Conservation (phyloP, 768 basidiomycete genomes). For the Symmetrospora coprosmae region DNA sequence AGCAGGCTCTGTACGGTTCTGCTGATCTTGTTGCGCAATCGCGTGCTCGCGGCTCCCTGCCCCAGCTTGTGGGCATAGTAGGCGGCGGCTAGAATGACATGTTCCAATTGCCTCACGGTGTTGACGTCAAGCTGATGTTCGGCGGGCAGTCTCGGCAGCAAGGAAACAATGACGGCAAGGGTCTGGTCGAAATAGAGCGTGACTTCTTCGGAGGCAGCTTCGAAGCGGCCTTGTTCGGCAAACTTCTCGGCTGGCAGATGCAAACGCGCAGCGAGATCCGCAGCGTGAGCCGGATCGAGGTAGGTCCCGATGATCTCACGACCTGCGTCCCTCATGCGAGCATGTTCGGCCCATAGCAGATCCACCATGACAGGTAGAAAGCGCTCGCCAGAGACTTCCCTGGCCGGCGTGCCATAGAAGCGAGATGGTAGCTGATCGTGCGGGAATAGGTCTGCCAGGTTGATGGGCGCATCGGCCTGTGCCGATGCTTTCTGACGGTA, state of each 20-base stretch:
- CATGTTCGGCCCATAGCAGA: background rate
- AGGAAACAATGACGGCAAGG: conserved; percentile 57
- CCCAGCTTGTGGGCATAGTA: conserved; percentile 52
- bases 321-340: conserved; percentile 56
- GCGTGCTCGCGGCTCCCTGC: conserved; percentile 44
- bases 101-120: conserved; percentile 36
- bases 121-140: conserved; percentile 49
- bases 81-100: conserved; percentile 44
- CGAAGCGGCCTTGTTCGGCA: conserved; percentile 22
- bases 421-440: background rate
- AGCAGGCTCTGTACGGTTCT: conserved; percentile 55
- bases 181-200: conserved; percentile 43
- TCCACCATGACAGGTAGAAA: background rate
- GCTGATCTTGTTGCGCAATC: conserved; percentile 65
- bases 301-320: conserved; percentile 69
- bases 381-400: background rate
- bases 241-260: background rate
- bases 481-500: background rate
- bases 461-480: background rate
- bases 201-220: conserved; percentile 24
- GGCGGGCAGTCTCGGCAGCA: conserved; percentile 56
- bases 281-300: conserved; percentile 54
- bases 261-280: conserved; percentile 19
- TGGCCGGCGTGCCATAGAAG: background rate
- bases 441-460: background rate